A percentile compares a stretch with the other conserved stretches of the same genome.
These are phyloP conservation scores for Endotrypanum monterogeii DNA, from an alignment of 208 protist genomes.

Conservation along the genomic window DNA sequence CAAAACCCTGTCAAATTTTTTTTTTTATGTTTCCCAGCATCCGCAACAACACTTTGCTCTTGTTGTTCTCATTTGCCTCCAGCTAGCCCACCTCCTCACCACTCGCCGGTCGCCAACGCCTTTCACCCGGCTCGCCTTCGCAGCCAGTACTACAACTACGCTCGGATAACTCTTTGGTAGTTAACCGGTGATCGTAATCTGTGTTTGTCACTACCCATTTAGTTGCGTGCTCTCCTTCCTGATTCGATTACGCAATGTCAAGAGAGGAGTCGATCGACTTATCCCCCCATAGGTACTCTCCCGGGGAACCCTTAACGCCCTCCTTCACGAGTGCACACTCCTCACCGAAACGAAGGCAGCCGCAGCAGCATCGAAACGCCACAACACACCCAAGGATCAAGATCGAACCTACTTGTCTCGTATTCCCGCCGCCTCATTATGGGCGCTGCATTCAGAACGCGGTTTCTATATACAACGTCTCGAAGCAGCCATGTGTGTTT, in stretches of 20 bases:
- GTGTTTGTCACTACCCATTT: not conserved
- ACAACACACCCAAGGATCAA: slow-evolving; percentile 40
- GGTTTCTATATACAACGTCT: slow-evolving; percentile 67
- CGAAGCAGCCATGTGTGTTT: slow-evolving; percentile 51
- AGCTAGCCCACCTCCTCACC: too few species aligned
- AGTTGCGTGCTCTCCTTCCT: not conserved
- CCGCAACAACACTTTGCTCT: too few species aligned
- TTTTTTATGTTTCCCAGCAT: too few species aligned
- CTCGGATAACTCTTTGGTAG: too few species aligned
- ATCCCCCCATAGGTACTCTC: not conserved
- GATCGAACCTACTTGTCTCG: slow-evolving; percentile 55
- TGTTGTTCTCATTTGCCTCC: too few species aligned
- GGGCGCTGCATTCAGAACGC: slow-evolving; percentile 70
- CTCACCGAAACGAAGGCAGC: not conserved
- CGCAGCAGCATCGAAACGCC: slow-evolving; percentile 5
- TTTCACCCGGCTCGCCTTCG: too few species aligned
- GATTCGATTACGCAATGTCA: not conserved
- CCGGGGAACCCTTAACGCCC: not conserved
- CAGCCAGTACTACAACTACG: too few species aligned
- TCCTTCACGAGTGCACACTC: not conserved
- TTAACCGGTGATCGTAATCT: too few species aligned
- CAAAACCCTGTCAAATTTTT: too few species aligned
- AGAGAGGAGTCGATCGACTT: slow-evolving; percentile 15
- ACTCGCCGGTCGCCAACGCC: too few species aligned
- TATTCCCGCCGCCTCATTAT: slow-evolving; percentile 71